Conservation (phyloP, 441 rosid genomes). For the Capsella rubella region DNA sequence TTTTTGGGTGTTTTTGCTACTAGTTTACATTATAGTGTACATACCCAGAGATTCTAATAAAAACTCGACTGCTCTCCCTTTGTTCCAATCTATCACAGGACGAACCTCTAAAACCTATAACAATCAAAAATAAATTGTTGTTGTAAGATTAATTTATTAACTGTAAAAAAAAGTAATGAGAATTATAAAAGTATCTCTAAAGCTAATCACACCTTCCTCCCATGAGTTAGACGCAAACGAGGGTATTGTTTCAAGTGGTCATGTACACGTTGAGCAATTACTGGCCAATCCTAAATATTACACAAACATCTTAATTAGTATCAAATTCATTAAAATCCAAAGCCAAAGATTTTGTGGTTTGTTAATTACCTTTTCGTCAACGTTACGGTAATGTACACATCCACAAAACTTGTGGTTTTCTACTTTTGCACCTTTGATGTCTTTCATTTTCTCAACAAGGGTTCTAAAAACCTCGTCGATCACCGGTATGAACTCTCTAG, state of each 20-base stretch:
- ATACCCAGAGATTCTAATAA: constrained; percentile 88
- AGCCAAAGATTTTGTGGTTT: neutral
- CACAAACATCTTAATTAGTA: constrained; percentile 1
- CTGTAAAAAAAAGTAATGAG: neutral
- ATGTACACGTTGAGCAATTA: constrained; percentile 83
- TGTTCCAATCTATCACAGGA: constrained; percentile 91
- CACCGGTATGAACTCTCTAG: constrained; percentile 77
- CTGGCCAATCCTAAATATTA: constrained; percentile 70
- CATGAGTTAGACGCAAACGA: constrained; percentile 82
- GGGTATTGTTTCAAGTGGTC: constrained; percentile 81
- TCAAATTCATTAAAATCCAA: neutral
- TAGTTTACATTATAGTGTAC: neutral
- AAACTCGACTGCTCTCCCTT: constrained; percentile 94
- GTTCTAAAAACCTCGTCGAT: constrained; percentile 87
- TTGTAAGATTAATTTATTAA: neutral
- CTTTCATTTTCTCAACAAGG: constrained; percentile 78
- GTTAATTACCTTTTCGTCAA: constrained; percentile 77
- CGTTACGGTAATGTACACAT: constrained; percentile 95
- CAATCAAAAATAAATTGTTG: neutral
- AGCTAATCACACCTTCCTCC: constrained; percentile 73
- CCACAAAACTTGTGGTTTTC: constrained; percentile 94
- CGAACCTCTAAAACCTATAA: constrained; percentile 95
- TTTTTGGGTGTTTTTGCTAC: too few relatives aligned
- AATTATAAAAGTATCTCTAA: neutral
- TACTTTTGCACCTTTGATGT: constrained; percentile 78